Conservation (phyloP, 2,329 filamentous ascomycete species). For the Leptosphaerulina australis region DNA sequence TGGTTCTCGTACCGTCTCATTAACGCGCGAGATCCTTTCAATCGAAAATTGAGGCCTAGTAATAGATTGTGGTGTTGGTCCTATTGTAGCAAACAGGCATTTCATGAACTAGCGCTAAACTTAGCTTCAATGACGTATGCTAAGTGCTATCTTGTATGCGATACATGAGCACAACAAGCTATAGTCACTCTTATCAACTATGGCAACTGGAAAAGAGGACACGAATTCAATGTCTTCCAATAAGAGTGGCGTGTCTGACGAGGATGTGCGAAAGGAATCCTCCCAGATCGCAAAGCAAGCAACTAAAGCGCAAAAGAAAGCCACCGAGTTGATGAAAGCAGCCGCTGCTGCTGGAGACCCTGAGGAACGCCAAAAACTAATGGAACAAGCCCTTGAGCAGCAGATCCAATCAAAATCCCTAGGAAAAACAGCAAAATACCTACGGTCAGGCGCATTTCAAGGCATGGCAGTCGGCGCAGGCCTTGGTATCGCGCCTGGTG, state of each 20-base stretch:
- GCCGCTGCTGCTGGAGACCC: slow-evolving; percentile 25
- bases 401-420: slow-evolving; percentile 33
- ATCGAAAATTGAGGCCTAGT: too few relatives aligned
- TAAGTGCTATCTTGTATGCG: background rate
- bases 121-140: slow-evolving; percentile 11
- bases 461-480: slow-evolving; percentile 33
- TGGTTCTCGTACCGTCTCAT: too few relatives aligned
- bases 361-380: slow-evolving; percentile 29
- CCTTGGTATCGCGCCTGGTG: slow-evolving; percentile 29
- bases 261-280: slow-evolving; percentile 28
- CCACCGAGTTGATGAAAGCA: slow-evolving; percentile 27
- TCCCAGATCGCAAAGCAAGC: slow-evolving; percentile 28
- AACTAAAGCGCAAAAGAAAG: slow-evolving; percentile 26
- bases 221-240: background rate
- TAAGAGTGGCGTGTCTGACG: slow-evolving; percentile 22
- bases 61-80: background rate
- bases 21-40: too few relatives aligned
- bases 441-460: slow-evolving; percentile 32
- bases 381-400: slow-evolving; percentile 29
- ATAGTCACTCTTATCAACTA: background rate
- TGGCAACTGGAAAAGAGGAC: background rate
- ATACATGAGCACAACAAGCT: background rate
- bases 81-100: background rate
- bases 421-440: slow-evolving; percentile 34
- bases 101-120: background rate